phyloP scores from a whole-genome alignment of 208 protist genomes.

The Trypanosomatidae sp. region DNA sequence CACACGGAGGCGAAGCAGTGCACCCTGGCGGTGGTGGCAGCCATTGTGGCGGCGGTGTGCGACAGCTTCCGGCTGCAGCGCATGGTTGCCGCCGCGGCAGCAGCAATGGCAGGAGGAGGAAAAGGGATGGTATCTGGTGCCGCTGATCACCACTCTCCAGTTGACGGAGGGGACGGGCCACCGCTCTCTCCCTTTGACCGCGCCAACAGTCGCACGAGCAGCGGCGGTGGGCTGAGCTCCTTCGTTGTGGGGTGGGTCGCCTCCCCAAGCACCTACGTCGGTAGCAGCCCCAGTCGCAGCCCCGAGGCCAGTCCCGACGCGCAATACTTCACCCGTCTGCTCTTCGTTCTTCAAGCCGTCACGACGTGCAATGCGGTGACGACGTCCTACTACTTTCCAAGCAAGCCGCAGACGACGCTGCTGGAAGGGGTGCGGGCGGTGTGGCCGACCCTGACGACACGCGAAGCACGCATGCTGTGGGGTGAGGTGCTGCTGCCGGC shows the following conservation, averaged over 20 bases:
- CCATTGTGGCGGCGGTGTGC: constrained; percentile 46
- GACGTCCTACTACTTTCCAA: constrained; percentile 67
- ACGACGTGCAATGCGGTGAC: constrained; percentile 26
- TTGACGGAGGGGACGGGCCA: no score
- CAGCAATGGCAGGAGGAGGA: no score
- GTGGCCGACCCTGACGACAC: constrained; percentile 45
- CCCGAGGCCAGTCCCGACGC: not conserved
- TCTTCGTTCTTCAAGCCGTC: constrained; percentile 21
- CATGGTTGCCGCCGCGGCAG: constrained; percentile 3
- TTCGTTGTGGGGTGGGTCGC: constrained; percentile 14
- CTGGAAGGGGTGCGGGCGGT: constrained; percentile 45
- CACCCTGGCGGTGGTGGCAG: constrained; percentile 45
- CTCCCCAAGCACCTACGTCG: not conserved
- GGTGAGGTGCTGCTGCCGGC: constrained; percentile 35
- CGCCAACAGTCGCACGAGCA: not conserved
- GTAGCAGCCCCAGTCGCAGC: no score
- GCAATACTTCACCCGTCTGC: constrained; percentile 23
- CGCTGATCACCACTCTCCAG: no score
- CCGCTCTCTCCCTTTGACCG: no score
- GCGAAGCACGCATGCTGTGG: constrained; percentile 35
- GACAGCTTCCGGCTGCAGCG: constrained; percentile 48
- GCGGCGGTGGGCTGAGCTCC: constrained; percentile 10
- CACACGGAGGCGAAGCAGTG: constrained; percentile 52
- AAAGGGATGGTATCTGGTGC: no score
- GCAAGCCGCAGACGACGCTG: constrained; percentile 58